Base-by-base conservation (phyloP, 2,329 filamentous ascomycete genomes). In the Colletotrichum lentis region DNA sequence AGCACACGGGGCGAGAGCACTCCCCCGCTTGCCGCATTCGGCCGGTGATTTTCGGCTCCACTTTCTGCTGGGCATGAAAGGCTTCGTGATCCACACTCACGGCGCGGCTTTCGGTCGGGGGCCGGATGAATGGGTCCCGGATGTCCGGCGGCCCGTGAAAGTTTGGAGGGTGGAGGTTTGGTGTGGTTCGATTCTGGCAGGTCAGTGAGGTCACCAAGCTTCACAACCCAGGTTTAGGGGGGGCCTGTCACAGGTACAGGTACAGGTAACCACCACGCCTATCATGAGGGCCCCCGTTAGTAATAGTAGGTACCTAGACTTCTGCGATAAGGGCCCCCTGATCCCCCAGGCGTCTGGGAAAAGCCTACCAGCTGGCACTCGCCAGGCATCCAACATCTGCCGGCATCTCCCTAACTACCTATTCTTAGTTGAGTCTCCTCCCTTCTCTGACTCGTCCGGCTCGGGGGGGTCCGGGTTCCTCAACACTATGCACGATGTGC, bases 91-190 rank as follows among this genome's bases (percentile, higher is more conserved):
- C 47, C n/a, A n/a, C 24, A n/a, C 14, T n/a, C 27, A 22, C 39
- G 39, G 54, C 11, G 16, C 39, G 54, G 54, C 54, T 27, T 12
- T 44, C 39, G 39, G 22, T 16, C 39, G 18, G 54, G 27, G 22
- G 16, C 39, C 54, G 54, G 3, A 27, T n/a, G 6, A 57, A 39
- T 57, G 54, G 39, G 54, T 12, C 22, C 11, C 5, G n/a, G 6
- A 44, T 14, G 10, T 5, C 39, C 39, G 39, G 22, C 39, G 39
- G 54, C 20, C 39, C 37, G 31, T 44, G 39, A 20, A 20, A n/a
- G 54, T 57, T 57, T 57, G 53, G 18, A 16, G 41, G 7, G 18
- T 31, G 54, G 39, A 56, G 54, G 39, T 57, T 22, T 37, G 35
- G 35, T 39, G 52, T 39, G 52, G 52, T 39, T 22, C 6, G 12